A percentile compares a stretch with the other conserved stretches of the same genome.
phyloP scores from a whole-genome alignment of 2,329 filamentous ascomycete species.

The Talaromyces sp. region DNA sequence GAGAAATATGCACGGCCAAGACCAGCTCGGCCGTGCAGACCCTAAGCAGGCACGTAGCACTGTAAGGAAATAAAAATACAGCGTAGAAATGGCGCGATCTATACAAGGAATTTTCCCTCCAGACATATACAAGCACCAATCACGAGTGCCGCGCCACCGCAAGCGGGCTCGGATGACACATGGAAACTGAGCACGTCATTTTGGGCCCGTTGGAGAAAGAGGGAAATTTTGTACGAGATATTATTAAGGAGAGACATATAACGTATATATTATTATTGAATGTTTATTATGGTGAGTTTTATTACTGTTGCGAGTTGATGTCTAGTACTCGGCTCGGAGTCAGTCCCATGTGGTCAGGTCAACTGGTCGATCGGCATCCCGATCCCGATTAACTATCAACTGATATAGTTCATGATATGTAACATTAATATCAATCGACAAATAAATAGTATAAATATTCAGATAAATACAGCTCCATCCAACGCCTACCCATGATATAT shows the following conservation, averaged over 20 bases:
- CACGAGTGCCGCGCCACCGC: neutral
- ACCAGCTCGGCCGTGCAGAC: too few relatives aligned
- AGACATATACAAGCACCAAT: neutral
- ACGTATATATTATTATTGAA: too few relatives aligned
- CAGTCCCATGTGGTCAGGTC: too few relatives aligned
- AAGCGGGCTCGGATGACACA: conserved; percentile 4
- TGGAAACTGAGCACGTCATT: conserved; percentile 5
- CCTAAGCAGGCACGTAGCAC: neutral
- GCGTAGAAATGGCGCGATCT: neutral
- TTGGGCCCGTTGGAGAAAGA: neutral
- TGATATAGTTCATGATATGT: neutral
- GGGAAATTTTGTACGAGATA: too few relatives aligned
- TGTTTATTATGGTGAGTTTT: too few relatives aligned
- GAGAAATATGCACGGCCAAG: neutral
- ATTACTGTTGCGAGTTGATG: too few relatives aligned
- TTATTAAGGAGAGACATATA: too few relatives aligned
- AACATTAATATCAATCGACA: neutral
- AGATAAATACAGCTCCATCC: neutral
- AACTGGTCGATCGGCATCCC: neutral
- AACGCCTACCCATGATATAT: neutral
- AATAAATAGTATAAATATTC: neutral
- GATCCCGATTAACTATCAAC: neutral
- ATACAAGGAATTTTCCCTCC: neutral
- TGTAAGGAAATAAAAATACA: neutral
- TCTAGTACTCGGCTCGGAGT: too few relatives aligned